A percentile compares a stretch with the other conserved stretches of the same genome.
Conservation (phyloP, 2,329 filamentous ascomycete genomes). For the Orbilia javanica region DNA sequence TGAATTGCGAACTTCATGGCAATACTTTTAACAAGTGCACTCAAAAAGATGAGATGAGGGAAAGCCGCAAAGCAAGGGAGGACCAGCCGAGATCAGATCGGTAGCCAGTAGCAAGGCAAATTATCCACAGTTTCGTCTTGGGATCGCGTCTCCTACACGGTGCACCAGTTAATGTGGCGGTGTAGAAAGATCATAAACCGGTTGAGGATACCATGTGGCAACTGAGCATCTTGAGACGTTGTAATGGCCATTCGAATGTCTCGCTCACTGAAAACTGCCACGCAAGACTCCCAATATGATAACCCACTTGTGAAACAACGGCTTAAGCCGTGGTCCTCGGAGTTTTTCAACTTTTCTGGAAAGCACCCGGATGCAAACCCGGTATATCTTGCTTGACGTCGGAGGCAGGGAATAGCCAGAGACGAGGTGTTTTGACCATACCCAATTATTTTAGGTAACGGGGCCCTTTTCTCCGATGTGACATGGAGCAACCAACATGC, state of each 20-base stretch:
- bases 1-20: slow-evolving; percentile 47
- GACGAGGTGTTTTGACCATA: slow-evolving; percentile 17
- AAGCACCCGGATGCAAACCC: slow-evolving; percentile 35
- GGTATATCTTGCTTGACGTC: slow-evolving; percentile 28
- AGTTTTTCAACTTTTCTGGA: slow-evolving; percentile 55
- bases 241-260: slow-evolving; percentile 22
- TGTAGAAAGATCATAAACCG: slow-evolving; percentile 6
- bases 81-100: slow-evolving; percentile 1
- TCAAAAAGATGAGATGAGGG: slow-evolving; percentile 4
- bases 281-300: slow-evolving; percentile 40
- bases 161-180: slow-evolving; percentile 49
- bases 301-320: slow-evolving; percentile 50
- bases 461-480: slow-evolving; percentile 45
- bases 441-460: slow-evolving; percentile 43
- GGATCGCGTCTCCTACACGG: slow-evolving; percentile 19
- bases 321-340: slow-evolving; percentile 49
- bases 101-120: neutral
- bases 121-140: neutral
- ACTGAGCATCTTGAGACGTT: slow-evolving; percentile 32
- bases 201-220: slow-evolving; percentile 39
- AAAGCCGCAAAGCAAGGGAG: slow-evolving; percentile 29
- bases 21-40: slow-evolving; percentile 23
- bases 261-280: slow-evolving; percentile 29
- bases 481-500: slow-evolving; percentile 41
- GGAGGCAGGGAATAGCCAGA: slow-evolving; percentile 21